A percentile compares a stretch with the other conserved stretches of the same genome.
Conservation (phyloP, 768 basidiomycete species). For the Lepiota brunneoincarnata region DNA sequence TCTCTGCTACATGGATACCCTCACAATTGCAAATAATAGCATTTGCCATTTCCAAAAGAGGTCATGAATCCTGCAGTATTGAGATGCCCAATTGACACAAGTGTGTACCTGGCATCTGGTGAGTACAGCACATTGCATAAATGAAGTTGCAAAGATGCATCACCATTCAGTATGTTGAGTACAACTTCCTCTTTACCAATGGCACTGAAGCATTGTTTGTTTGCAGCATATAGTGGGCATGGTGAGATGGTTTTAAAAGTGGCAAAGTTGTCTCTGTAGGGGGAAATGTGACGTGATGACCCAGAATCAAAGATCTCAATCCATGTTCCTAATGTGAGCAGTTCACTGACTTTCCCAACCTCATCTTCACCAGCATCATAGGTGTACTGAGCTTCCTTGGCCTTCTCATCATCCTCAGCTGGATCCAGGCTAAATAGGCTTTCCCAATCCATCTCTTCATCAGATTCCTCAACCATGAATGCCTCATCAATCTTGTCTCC, state of each 20-base stretch:
- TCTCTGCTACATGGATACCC: conserved; percentile 17
- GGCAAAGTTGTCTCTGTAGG: conserved; percentile 22
- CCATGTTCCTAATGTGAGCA: background rate
- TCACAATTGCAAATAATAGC: conserved; percentile 18
- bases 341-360: background rate
- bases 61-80: background rate
- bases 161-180: conserved; percentile 31
- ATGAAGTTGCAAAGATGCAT: conserved; percentile 9
- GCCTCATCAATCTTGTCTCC: too few relatives aligned
- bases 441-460: too few relatives aligned
- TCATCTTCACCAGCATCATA: background rate
- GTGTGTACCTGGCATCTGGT: conserved; percentile 34
- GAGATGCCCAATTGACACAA: conserved; percentile 14
- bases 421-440: too few relatives aligned
- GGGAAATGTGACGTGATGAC: conserved; percentile 26
- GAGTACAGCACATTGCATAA: conserved; percentile 36
- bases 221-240: conserved; percentile 27
- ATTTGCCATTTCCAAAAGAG: conserved; percentile 10
- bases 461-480: too few relatives aligned
- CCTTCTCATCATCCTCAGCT: too few relatives aligned
- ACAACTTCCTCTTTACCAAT: conserved; percentile 26
- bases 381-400: too few relatives aligned
- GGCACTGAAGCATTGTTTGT: conserved; percentile 29
- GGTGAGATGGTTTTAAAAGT: conserved; percentile 23
- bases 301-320: conserved; percentile 24